Evolutionary conservation across 768 basidiomycete species (phyloP), one percentile per base, ranked within the genome.

Genomic region (Boletus sensibilis): DNA sequence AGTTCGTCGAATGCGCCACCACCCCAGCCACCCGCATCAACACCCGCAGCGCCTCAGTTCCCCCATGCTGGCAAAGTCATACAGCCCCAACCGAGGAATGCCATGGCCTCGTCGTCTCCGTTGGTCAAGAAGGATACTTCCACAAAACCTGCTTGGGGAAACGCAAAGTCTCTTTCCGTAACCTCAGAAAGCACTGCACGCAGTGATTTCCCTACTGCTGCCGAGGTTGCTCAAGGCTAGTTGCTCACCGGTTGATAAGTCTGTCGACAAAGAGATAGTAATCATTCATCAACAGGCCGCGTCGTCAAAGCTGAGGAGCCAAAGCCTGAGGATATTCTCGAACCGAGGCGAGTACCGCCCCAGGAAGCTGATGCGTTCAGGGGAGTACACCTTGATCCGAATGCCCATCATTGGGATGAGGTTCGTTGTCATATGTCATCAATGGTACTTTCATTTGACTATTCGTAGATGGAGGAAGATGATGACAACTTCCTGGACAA

Each of bases 321-420:
- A 78, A 80, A 82, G 40, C 73, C 79, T 2, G 78, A 81, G n/a
- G 83, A 85, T 41, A 74, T 77, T 14, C 79, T 79, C 20, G 71
- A 73, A 10, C 69, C 53, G 79, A 9, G 81, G 81, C 63, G 86
- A 87, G 68, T 85, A 85, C 66, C 82, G 40, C 74, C 85, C 52
- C 88, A 94, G 68, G 90, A 92, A 64, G 87, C 94, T 8, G 96
- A 97, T 70, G 89, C 94, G 1, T 99, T 99, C 74, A 83, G 94
- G 38, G 95, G 95, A 0, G 87, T 93, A 1, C 94, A 98, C 71
- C 76, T 98, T 45, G 88, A 97, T 73, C 92, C 94, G 47, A 95
- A 95, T 64, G 86, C 90, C 4, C 90, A 94, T 68, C 94, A 98
- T 68, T 99, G 97, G 97, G 97, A 98, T 64, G 94, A 97, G 82